Evolutionary conservation across 1,284 basidiomycete species (phyloP).

Genomic region (Ustilago esculenta): DNA sequence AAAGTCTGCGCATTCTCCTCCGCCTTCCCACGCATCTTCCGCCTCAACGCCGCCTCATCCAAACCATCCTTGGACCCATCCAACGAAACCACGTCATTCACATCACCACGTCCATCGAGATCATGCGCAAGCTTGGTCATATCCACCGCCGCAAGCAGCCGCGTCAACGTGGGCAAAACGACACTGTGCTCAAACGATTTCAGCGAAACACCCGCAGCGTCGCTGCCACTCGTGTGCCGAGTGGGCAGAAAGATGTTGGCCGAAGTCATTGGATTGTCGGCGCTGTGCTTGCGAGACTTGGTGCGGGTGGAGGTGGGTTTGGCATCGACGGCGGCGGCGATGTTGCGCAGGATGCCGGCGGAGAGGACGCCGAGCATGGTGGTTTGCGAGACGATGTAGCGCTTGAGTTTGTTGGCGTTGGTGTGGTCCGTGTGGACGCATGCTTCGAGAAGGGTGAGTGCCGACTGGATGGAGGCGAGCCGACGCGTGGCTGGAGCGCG

Average conservation of each 20-base stretch:
- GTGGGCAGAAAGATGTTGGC: conserved; percentile 30
- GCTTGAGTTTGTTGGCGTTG: conserved; percentile 40
- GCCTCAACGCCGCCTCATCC: conserved; percentile 23
- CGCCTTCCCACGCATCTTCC: conserved; percentile 42
- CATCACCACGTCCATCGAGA: conserved; percentile 27
- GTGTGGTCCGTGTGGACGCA: conserved; percentile 33
- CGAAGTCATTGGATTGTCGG: conserved; percentile 11
- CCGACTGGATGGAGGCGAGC: conserved; percentile 30
- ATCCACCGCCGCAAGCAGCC: conserved; percentile 21
- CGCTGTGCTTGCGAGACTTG: conserved; percentile 21
- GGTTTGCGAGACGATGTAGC: conserved; percentile 35
- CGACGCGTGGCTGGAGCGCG: conserved; percentile 27
- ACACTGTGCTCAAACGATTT: conserved; percentile 27
- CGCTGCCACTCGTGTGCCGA: not conserved
- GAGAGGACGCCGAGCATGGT: conserved; percentile 53
- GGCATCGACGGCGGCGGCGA: conserved; percentile 31
- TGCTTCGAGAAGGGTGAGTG: conserved; percentile 37
- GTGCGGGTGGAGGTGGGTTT: conserved; percentile 3
- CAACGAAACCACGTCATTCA: conserved; percentile 15
- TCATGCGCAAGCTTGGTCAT: conserved; percentile 36
- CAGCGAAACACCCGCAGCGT: conserved; percentile 6
- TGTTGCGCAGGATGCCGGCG: conserved; percentile 42
- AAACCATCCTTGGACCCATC: conserved; percentile 2
- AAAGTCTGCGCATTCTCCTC: conserved; percentile 51
- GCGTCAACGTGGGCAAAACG: conserved; percentile 29